phyloP scores from a whole-genome alignment of 2,329 filamentous ascomycete genomes.

The Colletotrichum lentis region DNA sequence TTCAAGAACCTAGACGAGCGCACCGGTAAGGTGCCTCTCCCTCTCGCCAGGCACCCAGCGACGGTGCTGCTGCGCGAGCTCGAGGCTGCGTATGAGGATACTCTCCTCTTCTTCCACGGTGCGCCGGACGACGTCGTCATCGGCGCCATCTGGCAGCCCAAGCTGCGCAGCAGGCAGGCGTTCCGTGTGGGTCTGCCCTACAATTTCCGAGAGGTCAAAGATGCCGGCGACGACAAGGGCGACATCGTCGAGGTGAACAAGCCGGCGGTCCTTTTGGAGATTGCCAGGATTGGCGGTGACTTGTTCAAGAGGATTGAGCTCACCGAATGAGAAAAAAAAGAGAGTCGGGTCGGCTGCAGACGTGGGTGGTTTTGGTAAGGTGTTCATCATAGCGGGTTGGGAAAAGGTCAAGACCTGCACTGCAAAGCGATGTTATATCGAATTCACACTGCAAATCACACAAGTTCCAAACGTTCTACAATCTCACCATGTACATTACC shows the following conservation, averaged over 20 bases:
- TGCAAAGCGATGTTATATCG: background rate
- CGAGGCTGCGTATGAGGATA: slow-evolving; percentile 69
- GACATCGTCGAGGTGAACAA: slow-evolving; percentile 71
- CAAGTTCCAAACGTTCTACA: background rate
- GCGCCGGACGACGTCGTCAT: slow-evolving; percentile 62
- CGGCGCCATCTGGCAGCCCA: slow-evolving; percentile 67
- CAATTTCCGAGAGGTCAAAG: slow-evolving; percentile 52
- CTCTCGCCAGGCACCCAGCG: slow-evolving; percentile 68
- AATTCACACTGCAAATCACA: slow-evolving; percentile 1
- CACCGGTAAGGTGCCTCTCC: slow-evolving; percentile 53
- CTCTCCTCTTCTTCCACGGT: slow-evolving; percentile 83
- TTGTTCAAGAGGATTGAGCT: slow-evolving; percentile 73
- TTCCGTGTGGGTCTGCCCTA: slow-evolving; percentile 78
- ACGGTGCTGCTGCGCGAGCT: slow-evolving; percentile 73
- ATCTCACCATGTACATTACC: background rate
- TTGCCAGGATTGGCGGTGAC: slow-evolving; percentile 72
- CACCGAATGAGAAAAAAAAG: slow-evolving; percentile 39
- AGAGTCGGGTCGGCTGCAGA: background rate
- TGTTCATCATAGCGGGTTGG: slow-evolving; percentile 11
- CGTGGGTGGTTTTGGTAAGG: background rate
- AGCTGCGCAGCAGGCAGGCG: slow-evolving; percentile 59
- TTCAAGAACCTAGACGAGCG: slow-evolving; percentile 84
- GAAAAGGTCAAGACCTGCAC: slow-evolving; percentile 1
- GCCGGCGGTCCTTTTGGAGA: slow-evolving; percentile 74
- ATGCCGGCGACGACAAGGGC: slow-evolving; percentile 47